Percentiles rank a stretch among this genome's conserved stretches.
These are phyloP conservation scores for Ichthyophthirius multifiliis DNA, from an alignment of 169 alveolate species.

Conservation along the genomic window DNA sequence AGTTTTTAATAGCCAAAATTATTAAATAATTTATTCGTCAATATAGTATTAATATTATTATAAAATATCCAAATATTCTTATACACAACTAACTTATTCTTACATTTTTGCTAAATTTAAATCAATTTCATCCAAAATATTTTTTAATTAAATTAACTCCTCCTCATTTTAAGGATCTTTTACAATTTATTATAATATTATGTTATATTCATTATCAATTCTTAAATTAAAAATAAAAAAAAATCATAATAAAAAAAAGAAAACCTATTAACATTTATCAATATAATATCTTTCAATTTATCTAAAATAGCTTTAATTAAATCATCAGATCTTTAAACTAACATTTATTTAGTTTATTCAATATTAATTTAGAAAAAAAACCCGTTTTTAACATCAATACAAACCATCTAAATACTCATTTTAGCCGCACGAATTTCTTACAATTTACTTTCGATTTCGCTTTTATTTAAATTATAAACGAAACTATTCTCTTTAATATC, in stretches of 20 bases:
- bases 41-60: slow-evolving; percentile 45
- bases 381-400: slow-evolving; percentile 36
- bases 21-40: slow-evolving; percentile 29
- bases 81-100: slow-evolving; percentile 32
- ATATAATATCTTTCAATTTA: slow-evolving; percentile 10
- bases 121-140: slow-evolving; percentile 54
- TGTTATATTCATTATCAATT: not conserved
- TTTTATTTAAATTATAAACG: not conserved
- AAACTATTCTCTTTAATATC: slow-evolving; percentile 11
- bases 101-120: slow-evolving; percentile 44
- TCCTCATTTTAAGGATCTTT: slow-evolving; percentile 53
- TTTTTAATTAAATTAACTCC: slow-evolving; percentile 50
- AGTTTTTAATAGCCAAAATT: slow-evolving; percentile 41
- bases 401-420: slow-evolving; percentile 8
- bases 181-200: not conserved
- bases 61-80: slow-evolving; percentile 47
- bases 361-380: slow-evolving; percentile 30
- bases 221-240: not conserved
- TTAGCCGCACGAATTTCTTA: slow-evolving; percentile 20
- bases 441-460: not conserved
- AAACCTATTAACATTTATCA: not conserved
- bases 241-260: not conserved
- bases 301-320: slow-evolving; percentile 3
- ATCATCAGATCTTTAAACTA: slow-evolving; percentile 22
- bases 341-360: slow-evolving; percentile 18